Percentiles rank a stretch among this genome's conserved stretches.
Evolutionary conservation across 2,329 filamentous ascomycete species (phyloP).

Genomic region (Sporothrix humicola): DNA sequence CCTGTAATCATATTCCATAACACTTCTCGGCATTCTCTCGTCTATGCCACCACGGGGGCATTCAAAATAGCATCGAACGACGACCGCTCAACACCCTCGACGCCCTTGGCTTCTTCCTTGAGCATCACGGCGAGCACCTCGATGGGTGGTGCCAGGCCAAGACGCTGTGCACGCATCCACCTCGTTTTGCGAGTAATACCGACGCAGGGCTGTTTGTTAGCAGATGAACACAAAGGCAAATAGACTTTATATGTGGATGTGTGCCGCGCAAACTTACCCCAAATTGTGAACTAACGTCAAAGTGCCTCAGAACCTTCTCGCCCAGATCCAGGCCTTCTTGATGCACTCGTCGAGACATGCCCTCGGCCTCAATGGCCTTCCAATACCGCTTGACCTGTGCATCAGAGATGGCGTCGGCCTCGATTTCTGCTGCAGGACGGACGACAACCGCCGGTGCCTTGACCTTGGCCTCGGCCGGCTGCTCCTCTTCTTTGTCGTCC

Average conservation of each 20-base stretch:
- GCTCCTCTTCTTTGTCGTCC: conserved; percentile 36
- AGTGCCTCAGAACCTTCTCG: conserved; percentile 89
- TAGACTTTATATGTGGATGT: background rate
- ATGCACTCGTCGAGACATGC: conserved; percentile 75
- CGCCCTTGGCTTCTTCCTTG: conserved; percentile 67
- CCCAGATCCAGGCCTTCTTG: conserved; percentile 72
- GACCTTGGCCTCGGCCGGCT: conserved; percentile 39
- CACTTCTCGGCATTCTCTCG: background rate
- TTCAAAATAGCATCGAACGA: conserved; percentile 73
- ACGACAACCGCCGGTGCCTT: conserved; percentile 39
- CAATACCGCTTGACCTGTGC: conserved; percentile 79
- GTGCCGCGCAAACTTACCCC: conserved; percentile 67
- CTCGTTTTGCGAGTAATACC: conserved; percentile 81
- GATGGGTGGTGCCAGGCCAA: conserved; percentile 86
- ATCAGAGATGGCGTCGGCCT: conserved; percentile 69
- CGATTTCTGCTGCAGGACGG: conserved; percentile 55
- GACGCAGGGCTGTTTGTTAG: conserved; percentile 73
- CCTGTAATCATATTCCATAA: background rate
- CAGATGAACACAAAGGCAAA: background rate
- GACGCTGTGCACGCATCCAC: conserved; percentile 81
- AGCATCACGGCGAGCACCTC: conserved; percentile 88
- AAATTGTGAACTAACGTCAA: conserved; percentile 89
- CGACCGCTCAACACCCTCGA: conserved; percentile 65
- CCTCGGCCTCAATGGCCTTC: conserved; percentile 70
- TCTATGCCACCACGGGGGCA: conserved; percentile 45